Evolutionary conservation across 2,329 filamentous ascomycete species (phyloP), one percentile per base, ranked within the genome.

Genomic region (Parastagonospora nodorum): DNA sequence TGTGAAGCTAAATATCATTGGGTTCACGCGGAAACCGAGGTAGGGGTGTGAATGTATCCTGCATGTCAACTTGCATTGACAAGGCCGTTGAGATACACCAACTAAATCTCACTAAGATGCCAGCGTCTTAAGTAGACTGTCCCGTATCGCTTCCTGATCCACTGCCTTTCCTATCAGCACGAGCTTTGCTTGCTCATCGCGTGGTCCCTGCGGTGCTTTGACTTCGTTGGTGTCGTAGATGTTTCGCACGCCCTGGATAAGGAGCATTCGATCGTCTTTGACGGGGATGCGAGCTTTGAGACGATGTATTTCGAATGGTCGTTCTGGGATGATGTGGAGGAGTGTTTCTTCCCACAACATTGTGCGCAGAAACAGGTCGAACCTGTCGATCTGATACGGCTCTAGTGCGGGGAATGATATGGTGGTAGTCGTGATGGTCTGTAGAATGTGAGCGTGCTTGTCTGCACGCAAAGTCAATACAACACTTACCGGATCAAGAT

Each of bases 161-260:
- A 73, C 63, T 0, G 61, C 62, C 19, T 51, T 64, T 4, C 69
- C 69, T 28, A 73, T 72, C 1, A 73, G 49, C 11, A 73, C 69
- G 38, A 73, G 29, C 16, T 72, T 73, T 5, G 64, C 63, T 24
- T 64, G 59, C 1, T 45, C 44, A 2, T 12, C 47, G 0, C 16
- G 42, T 0, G 33, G 28, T 0, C 15, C 37, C 2, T 30, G 28
- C 11, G 51, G 14, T n/a, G 38, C 37, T 1, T 48, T 51, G 2
- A 37, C 45, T 59, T 96, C 91, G 19, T 90, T 84, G 19, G 97
- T 88, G 66, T 99, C 94, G 72, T 97, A 99, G 12, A 97, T 83
- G 63, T 97, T 93, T 45, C 93, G 80, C 1, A 99, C 94, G 2
- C 92, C 94, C 72, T 99, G 94, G 7, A 97, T 80, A 57, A 97